A percentile compares a stretch with the other conserved stretches of the same genome.
phyloP scores from a whole-genome alignment of 2,329 filamentous ascomycete genomes.

The Coniochaeta sp. region DNA sequence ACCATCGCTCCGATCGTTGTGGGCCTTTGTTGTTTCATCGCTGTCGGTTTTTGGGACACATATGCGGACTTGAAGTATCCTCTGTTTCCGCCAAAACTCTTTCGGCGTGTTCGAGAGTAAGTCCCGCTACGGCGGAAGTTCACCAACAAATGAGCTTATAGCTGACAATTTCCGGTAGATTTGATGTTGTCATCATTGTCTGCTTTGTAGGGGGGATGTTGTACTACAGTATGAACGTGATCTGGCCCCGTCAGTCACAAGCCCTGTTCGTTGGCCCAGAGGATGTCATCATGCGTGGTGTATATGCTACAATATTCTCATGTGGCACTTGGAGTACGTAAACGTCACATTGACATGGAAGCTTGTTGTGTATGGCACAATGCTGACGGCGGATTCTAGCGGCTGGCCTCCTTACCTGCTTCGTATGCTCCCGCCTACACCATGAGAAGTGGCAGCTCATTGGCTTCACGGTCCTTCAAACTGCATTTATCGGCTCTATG shows the following conservation, averaged over 20 bases:
- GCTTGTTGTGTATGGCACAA: neutral
- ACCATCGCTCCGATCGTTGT: slow-evolving; percentile 22
- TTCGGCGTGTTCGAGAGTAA: slow-evolving; percentile 18
- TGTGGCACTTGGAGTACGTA: slow-evolving; percentile 18
- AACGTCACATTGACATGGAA: neutral
- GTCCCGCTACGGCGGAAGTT: neutral
- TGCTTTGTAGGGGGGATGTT: slow-evolving; percentile 23
- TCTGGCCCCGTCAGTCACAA: slow-evolving; percentile 21
- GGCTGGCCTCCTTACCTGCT: slow-evolving; percentile 18
- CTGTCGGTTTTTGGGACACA: slow-evolving; percentile 19
- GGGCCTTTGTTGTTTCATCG: slow-evolving; percentile 19
- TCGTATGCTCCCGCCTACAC: slow-evolving; percentile 21
- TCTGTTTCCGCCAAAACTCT: slow-evolving; percentile 21
- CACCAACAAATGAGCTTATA: neutral
- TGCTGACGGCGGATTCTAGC: neutral
- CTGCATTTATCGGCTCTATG: slow-evolving; percentile 25
- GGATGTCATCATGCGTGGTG: slow-evolving; percentile 16
- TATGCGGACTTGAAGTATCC: slow-evolving; percentile 17
- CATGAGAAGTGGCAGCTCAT: slow-evolving; percentile 28
- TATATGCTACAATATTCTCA: slow-evolving; percentile 19
- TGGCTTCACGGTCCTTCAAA: slow-evolving; percentile 22
- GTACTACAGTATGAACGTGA: slow-evolving; percentile 22
- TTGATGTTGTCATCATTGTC: slow-evolving; percentile 21
- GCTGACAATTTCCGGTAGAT: slow-evolving; percentile 7
- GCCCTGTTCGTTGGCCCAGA: slow-evolving; percentile 15